Evolutionary conservation across 768 basidiomycete genomes (phyloP), one percentile per base, ranked within the genome.

Genomic region (Paxillus involutus): DNA sequence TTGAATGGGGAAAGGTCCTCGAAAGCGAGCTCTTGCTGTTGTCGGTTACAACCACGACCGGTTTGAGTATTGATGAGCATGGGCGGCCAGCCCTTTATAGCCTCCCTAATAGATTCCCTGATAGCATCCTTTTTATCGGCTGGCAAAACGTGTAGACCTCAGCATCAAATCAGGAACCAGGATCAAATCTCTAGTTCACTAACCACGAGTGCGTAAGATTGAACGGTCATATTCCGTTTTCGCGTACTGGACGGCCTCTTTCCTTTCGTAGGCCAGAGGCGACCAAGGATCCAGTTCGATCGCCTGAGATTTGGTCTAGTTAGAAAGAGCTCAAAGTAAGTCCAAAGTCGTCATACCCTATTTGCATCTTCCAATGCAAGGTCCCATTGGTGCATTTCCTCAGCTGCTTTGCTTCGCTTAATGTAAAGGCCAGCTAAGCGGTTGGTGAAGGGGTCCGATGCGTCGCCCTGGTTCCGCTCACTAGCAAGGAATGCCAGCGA

Each of bases 21-120:
- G 19, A 62, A 62, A 1, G 60, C 51, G 2, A 4, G 46, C 4
- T 19, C 49, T 48, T 58, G 61, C 29, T 51, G 56, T n/a, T 1
- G 10, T 17, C 44, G 62, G 26, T 62, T 57, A 12, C 17, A 44
- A 0, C 62, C 43, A n/a, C 35, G 49, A 13, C 61, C 61, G 0
- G 53, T 56, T 0, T 37, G 1, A 3, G 44, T 51, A 24, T 57
- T 37, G 4, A 61, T 55, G 2, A 61, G 52, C 0, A 61, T 37
- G 0, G 46, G 40, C 11, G 60, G 60, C 44, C 53, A 49, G 1
- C 21, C 1, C 10, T 44, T 30, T 6, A 54, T 37, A 1, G 37
- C 43, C 19, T 44, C 1, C 7, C 24, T 26, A 17, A 61, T 17
- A 0, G 29, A 7, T 0, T 1, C 0, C 5, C 35, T 48, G 14